Base-by-base conservation (phyloP, 306 rosid species). In the Senna siamea region DNA sequence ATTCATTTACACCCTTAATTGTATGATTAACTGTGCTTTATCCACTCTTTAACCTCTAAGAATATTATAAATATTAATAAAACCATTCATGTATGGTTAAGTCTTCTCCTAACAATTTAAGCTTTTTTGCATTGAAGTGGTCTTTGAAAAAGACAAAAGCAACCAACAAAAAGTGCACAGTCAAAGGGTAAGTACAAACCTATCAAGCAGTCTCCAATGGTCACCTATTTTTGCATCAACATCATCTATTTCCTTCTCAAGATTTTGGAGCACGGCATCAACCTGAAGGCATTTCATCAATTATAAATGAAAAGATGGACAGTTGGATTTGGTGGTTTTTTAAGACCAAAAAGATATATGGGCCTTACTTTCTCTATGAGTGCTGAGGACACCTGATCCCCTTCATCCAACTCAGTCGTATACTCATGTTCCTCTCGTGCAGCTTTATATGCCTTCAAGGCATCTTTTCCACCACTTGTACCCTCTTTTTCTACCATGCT, bases 171-270 rank as follows among this genome's bases (percentile, higher is more conserved):
- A 51, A 20, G 19, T 13, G 58, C 61, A 70, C 13, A 22, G 34
- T 26, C 44, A 15, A 40, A 63, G 51, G 35, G 72, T 54, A 62
- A 69, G 69, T 54, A 77, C 74, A 76, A 56, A 91, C 98, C 96
- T 93, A 84, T 93, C 98, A 41, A 93, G 88, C 60, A 93, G 81
- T 81, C 76, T 87, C 92, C 89, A 93, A 13, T 90, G 74, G 62
- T 93, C 92, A 58, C 98, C 98, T 52, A 93, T 93, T 84, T 91
- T 80, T 7, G 97, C 97, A 88, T 93, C 98, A 59, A 91, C 98
- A 19, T 91, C 92, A 81, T 91, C 97, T 56, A 93, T 93, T 85
- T 91, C 98, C 92, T 89, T 91, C 79, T 91, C 98, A 54, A 91
- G 96, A 70, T 91, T 91, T 67, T 93, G 98, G 70, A 91, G 98